Evolutionary conservation across 106 monocot genomes (phyloP).

Genomic region (Dendrobium chrysotoxum): DNA sequence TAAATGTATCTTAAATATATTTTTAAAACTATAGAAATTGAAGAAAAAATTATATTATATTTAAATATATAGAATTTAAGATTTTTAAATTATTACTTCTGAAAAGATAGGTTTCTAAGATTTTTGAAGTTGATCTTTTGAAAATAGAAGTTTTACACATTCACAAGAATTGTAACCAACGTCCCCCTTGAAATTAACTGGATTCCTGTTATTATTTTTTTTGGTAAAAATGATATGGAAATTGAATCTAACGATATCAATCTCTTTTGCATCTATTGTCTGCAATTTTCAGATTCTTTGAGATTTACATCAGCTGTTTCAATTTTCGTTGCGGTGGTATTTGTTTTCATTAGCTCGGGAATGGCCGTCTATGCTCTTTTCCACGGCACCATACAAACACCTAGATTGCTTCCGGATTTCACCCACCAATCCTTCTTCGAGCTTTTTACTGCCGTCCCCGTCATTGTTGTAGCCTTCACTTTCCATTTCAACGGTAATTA

Average conservation of each 20-base stretch:
- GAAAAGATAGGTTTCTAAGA: no score
- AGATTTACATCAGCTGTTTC: conserved; percentile 81
- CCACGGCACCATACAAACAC: conserved; percentile 38
- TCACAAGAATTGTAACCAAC: no score
- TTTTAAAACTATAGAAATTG: no score
- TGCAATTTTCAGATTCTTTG: conserved; percentile 51
- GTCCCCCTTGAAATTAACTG: no score
- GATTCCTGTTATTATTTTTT: no score
- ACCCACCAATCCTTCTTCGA: conserved; percentile 48
- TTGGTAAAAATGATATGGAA: no score
- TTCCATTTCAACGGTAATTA: conserved; percentile 91
- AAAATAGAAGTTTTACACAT: no score
- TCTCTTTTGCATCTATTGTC: not conserved
- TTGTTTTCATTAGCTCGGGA: conserved; percentile 58
- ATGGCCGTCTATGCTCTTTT: conserved; percentile 64
- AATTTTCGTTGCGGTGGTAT: conserved; percentile 71
- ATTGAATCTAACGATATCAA: not conserved
- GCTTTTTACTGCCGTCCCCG: conserved; percentile 82
- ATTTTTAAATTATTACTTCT: no score
- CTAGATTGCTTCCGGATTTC: conserved; percentile 57
- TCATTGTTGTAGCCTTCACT: conserved; percentile 88
- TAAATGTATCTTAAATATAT: no score
- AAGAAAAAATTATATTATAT: no score
- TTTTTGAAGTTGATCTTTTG: no score
- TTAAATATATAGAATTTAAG: no score